phyloP scores from a whole-genome alignment of 352 stramenopile genomes.

The Phytophthora sansomeana region DNA sequence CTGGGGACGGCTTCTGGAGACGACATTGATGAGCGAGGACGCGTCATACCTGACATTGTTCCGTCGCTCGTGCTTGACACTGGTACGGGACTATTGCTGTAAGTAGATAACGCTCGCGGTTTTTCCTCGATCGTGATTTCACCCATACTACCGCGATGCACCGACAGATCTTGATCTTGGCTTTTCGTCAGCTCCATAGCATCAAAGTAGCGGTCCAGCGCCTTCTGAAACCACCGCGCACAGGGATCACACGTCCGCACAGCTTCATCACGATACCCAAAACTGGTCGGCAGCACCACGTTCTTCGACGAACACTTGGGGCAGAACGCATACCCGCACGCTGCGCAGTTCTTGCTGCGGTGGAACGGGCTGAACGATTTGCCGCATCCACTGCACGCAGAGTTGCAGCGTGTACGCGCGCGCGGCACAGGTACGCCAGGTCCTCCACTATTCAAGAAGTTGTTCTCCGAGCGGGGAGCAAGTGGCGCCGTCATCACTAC shows the following conservation, averaged over 20 bases:
- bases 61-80: slow-evolving; percentile 24
- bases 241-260: slow-evolving; percentile 72
- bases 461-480: slow-evolving; percentile 13
- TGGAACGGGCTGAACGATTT: slow-evolving; percentile 81
- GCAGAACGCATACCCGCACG: slow-evolving; percentile 71
- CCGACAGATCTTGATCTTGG: slow-evolving; percentile 17
- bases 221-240: slow-evolving; percentile 69
- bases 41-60: slow-evolving; percentile 10
- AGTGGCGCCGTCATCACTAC: slow-evolving; percentile 11
- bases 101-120: slow-evolving; percentile 9
- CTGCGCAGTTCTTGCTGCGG: slow-evolving; percentile 63
- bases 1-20: slow-evolving; percentile 26
- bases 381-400: slow-evolving; percentile 57
- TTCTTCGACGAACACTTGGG: slow-evolving; percentile 68
- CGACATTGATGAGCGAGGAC: slow-evolving; percentile 30
- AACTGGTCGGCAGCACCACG: slow-evolving; percentile 62
- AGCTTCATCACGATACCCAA: slow-evolving; percentile 58
- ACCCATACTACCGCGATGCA: slow-evolving; percentile 16
- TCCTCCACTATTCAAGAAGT: slow-evolving; percentile 4
- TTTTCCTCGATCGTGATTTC: slow-evolving; percentile 38
- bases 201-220: slow-evolving; percentile 75
- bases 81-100: slow-evolving; percentile 17
- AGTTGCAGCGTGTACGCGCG: slow-evolving; percentile 41
- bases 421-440: slow-evolving; percentile 51
- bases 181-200: slow-evolving; percentile 51